Base-by-base conservation (phyloP, 139 green algal species). In the Coelastrella sp. region DNA sequence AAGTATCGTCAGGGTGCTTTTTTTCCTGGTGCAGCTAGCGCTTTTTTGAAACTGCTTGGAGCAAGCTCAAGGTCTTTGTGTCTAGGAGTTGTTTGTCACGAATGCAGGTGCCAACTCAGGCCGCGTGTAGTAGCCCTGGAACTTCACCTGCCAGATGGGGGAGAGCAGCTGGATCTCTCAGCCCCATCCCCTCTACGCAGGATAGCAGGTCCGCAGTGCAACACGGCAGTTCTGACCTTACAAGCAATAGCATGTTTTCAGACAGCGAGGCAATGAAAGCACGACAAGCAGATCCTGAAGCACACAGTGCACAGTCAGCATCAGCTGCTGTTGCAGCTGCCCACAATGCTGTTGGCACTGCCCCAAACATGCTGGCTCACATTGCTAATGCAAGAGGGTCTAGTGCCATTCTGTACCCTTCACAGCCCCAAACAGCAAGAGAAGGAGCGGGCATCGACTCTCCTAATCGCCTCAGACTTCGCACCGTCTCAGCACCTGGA, bases 141-240 rank as follows among this genome's bases (percentile, higher is more conserved):
- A 64, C 11, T 38, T 79, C 43, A 34, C 68, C 68, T 35, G 72
- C 43, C 27, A 62, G 43, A 53, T 43, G 43, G 72, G 32, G 72
- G 43, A 51, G 43, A 34, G 43, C 73, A 67, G 73, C 73, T 27
- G 71, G 41, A 2, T 32, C 71, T 9, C 50, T 81, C 32, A 68
- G 73, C 73, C 73, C 48, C 17, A 15, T 66, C 0, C 48, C 45
- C n/a, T n/a, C n/a, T n/a, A n/a, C n/a, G n/a, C n/a, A n/a, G n/a
- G n/a, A n/a, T n/a, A n/a, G n/a, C n/a, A n/a, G n/a, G n/a, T n/a
- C n/a, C n/a, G n/a, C n/a, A n/a, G n/a, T n/a, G n/a, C n/a, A n/a
- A n/a, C n/a, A n/a, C n/a, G n/a, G n/a, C n/a, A n/a, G n/a, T n/a
- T n/a, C n/a, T n/a, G n/a, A n/a, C n/a, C n/a, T n/a, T n/a, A n/a